Percentiles rank a stretch among this genome's conserved stretches.
Conservation (phyloP, 2,329 filamentous ascomycete species). For the Aspergillus piperis region DNA sequence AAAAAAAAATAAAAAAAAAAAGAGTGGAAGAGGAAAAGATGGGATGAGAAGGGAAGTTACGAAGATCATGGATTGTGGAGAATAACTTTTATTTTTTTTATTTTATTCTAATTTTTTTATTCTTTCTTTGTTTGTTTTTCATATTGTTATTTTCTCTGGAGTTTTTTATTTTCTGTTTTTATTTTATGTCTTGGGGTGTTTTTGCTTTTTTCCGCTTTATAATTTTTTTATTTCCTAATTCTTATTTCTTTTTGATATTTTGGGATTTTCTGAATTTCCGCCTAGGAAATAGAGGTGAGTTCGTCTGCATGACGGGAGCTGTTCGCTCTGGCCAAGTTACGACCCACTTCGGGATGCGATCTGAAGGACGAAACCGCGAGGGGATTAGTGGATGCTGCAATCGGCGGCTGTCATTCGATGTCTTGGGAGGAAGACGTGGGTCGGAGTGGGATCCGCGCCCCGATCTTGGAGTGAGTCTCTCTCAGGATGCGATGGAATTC, state of each 20-base stretch:
- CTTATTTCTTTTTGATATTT: no score
- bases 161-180: no score
- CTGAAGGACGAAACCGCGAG: constrained; percentile 4
- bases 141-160: no score
- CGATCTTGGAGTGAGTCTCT: constrained; percentile 15
- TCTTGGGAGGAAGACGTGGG: constrained; percentile 9
- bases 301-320: constrained; percentile 21
- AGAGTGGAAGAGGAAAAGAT: constrained; percentile 6
- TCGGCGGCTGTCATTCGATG: constrained; percentile 17
- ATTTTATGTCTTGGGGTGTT: no score
- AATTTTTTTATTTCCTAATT: no score
- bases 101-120: no score
- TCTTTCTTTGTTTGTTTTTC: no score
- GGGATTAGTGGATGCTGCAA: neutral
- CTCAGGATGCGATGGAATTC: no score
- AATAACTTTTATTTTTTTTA: no score
- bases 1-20: neutral
- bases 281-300: constrained; percentile 6
- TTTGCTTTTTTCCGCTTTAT: no score
- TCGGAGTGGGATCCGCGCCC: constrained; percentile 20
- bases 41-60: neutral
- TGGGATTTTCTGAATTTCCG: no score
- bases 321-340: constrained; percentile 20
- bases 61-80: constrained; percentile 17
- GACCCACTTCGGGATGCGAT: constrained; percentile 22